Evolutionary conservation across 2,329 filamentous ascomycete genomes (phyloP).

Genomic region (Didymosphaeria variabile): DNA sequence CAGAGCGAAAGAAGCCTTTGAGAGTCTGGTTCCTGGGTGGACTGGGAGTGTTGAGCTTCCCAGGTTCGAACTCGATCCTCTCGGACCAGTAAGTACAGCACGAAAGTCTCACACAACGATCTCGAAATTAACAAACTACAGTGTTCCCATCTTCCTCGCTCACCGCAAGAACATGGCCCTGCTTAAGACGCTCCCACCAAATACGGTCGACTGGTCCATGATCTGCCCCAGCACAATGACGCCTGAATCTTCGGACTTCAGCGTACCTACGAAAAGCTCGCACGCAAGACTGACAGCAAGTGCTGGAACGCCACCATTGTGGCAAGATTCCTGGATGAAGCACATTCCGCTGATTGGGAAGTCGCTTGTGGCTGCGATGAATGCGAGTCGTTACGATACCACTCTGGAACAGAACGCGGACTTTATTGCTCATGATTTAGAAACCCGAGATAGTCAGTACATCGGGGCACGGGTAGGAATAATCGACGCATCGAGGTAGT

Average conservation of each 20-base stretch:
- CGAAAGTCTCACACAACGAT: slow-evolving; percentile 38
- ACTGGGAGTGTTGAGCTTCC: slow-evolving; percentile 48
- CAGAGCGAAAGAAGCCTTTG: slow-evolving; percentile 45
- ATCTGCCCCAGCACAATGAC: slow-evolving; percentile 42
- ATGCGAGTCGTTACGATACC: slow-evolving; percentile 45
- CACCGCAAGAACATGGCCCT: slow-evolving; percentile 45
- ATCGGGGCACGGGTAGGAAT: slow-evolving; percentile 49
- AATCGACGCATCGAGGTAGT: slow-evolving; percentile 36
- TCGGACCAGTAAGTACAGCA: slow-evolving; percentile 33
- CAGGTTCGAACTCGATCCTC: slow-evolving; percentile 45
- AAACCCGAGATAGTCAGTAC: slow-evolving; percentile 39
- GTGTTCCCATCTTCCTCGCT: slow-evolving; percentile 48
- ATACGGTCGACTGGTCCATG: slow-evolving; percentile 50
- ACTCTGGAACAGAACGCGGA: slow-evolving; percentile 55
- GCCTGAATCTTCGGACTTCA: slow-evolving; percentile 41
- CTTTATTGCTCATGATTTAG: slow-evolving; percentile 54
- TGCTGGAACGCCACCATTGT: slow-evolving; percentile 43
- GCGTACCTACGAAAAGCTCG: slow-evolving; percentile 36
- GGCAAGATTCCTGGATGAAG: slow-evolving; percentile 45
- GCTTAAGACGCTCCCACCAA: slow-evolving; percentile 34
- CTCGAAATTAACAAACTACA: slow-evolving; percentile 24
- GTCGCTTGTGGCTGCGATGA: slow-evolving; percentile 36
- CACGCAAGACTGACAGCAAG: slow-evolving; percentile 37
- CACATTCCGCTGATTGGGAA: slow-evolving; percentile 46
- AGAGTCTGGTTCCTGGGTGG: slow-evolving; percentile 53